A percentile compares a stretch with the other conserved stretches of the same genome.
These are phyloP conservation scores for Grosmannia serpens DNA, from an alignment of 2,329 filamentous ascomycete genomes.

Conservation along the genomic window DNA sequence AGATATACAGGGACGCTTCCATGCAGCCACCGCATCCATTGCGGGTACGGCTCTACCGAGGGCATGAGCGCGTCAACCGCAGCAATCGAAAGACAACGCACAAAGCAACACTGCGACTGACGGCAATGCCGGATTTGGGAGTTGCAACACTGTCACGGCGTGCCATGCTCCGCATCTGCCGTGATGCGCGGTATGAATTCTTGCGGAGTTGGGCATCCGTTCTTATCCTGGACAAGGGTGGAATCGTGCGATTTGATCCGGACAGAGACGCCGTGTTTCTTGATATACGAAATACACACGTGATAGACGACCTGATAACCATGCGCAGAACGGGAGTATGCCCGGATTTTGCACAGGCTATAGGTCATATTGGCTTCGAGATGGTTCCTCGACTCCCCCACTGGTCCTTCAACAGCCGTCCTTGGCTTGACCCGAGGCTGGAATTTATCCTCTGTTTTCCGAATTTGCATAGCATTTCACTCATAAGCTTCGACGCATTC, in stretches of 20 bases:
- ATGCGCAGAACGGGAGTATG: not conserved
- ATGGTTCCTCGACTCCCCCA: slow-evolving; percentile 11
- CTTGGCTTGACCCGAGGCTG: slow-evolving; percentile 8
- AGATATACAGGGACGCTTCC: not conserved
- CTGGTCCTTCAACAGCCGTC: slow-evolving; percentile 6
- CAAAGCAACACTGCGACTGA: slow-evolving; percentile 5
- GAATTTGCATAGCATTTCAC: slow-evolving; percentile 10
- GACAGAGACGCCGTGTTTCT: slow-evolving; percentile 8
- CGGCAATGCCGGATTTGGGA: slow-evolving; percentile 10
- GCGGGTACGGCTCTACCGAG: slow-evolving; percentile 12
- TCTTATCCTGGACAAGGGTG: slow-evolving; percentile 2
- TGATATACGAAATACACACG: slow-evolving; percentile 8
- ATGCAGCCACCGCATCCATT: slow-evolving; percentile 8
- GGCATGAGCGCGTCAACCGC: slow-evolving; percentile 1
- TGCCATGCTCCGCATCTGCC: slow-evolving; percentile 6
- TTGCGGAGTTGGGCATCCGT: slow-evolving; percentile 1
- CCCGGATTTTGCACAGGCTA: slow-evolving; percentile 5
- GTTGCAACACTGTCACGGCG: slow-evolving; percentile 4
- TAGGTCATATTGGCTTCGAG: slow-evolving; percentile 11
- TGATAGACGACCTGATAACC: slow-evolving; percentile 6
- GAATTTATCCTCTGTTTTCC: slow-evolving; percentile 11
- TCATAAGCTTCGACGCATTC: slow-evolving; percentile 9
- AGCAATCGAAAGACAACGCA: not conserved
- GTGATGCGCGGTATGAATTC: slow-evolving; percentile 9
- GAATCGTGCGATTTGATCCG: slow-evolving; percentile 7